Evolutionary conservation across 140 eudicot species (phyloP).

Genomic region (Oenanthe javanica): DNA sequence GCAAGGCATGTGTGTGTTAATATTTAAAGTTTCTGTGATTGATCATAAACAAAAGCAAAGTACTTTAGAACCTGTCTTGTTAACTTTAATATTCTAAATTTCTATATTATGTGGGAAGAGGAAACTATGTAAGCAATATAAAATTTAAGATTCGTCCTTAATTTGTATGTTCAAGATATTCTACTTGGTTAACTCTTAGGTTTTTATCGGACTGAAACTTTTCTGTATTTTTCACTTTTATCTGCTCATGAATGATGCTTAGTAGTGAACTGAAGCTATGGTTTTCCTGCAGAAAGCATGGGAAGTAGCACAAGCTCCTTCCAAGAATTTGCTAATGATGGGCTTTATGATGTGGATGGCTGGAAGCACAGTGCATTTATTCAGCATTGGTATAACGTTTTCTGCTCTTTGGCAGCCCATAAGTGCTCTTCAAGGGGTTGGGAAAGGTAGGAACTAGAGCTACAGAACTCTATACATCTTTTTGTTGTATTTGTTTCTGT

Average conservation of each 20-base stretch:
- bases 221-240: not conserved
- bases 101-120: not conserved
- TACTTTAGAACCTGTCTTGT: not conserved
- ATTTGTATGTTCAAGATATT: not conserved
- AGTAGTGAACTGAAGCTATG: not conserved
- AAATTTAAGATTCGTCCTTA: not conserved
- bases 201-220: not conserved
- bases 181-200: not conserved
- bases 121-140: not conserved
- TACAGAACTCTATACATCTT: not conserved
- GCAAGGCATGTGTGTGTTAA: not conserved
- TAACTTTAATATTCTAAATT: not conserved
- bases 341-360: slow-evolving; percentile 99
- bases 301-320: slow-evolving; percentile 96
- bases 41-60: not conserved
- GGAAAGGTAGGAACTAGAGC: slow-evolving; percentile 38
- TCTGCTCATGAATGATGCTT: not conserved
- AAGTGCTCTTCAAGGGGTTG: slow-evolving; percentile 90
- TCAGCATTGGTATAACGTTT: slow-evolving; percentile 90
- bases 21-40: not conserved
- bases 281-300: slow-evolving; percentile 61
- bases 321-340: slow-evolving; percentile 84
- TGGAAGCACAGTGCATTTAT: slow-evolving; percentile 92
- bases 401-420: slow-evolving; percentile 95
- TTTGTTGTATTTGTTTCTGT: too few relatives aligned